A percentile compares a stretch with the other conserved stretches of the same genome.
These are phyloP conservation scores for Daldinia caldariorum DNA, from an alignment of 495 filamentous ascomycete species.

Conservation along the genomic window DNA sequence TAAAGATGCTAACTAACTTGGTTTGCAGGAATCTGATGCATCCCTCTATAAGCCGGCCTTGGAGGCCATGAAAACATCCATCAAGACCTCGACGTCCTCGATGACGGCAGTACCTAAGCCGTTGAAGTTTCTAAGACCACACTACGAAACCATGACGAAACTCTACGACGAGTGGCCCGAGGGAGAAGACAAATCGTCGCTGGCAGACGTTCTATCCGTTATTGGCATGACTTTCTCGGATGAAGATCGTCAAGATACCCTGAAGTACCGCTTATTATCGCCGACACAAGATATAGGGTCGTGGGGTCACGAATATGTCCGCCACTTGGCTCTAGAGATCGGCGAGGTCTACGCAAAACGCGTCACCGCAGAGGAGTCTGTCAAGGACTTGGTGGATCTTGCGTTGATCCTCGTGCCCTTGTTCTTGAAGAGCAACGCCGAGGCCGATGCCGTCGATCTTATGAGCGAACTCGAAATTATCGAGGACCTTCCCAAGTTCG, in stretches of 20 bases:
- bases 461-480: constrained; percentile 98
- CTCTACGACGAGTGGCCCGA: constrained; percentile 88
- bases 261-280: constrained; percentile 92
- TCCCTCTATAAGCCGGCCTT: constrained; percentile 90
- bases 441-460: constrained; percentile 96
- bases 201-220: constrained; percentile 96
- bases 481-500: constrained; percentile 83
- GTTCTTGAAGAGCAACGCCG: constrained; percentile 96
- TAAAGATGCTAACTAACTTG: constrained; percentile 12
- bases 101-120: constrained; percentile 99
- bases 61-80: constrained; percentile 94
- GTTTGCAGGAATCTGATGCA: constrained; percentile 79
- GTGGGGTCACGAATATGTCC: constrained; percentile 98
- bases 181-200: constrained; percentile 83
- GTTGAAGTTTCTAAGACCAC: constrained; percentile 95
- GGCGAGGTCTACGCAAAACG: constrained; percentile 91
- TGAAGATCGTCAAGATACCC: constrained; percentile 91
- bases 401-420: constrained; percentile 87
- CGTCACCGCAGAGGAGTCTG: constrained; percentile 64
- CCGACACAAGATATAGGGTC: constrained; percentile 92
- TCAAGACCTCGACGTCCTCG: constrained; percentile 98
- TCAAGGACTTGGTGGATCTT: constrained; percentile 81
- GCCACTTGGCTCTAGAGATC: constrained; percentile 94
- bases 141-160: constrained; percentile 86
- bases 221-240: constrained; percentile 99